Evolutionary conservation across 257 asterid genomes (phyloP).

Genomic region (Solanum sejunctum): DNA sequence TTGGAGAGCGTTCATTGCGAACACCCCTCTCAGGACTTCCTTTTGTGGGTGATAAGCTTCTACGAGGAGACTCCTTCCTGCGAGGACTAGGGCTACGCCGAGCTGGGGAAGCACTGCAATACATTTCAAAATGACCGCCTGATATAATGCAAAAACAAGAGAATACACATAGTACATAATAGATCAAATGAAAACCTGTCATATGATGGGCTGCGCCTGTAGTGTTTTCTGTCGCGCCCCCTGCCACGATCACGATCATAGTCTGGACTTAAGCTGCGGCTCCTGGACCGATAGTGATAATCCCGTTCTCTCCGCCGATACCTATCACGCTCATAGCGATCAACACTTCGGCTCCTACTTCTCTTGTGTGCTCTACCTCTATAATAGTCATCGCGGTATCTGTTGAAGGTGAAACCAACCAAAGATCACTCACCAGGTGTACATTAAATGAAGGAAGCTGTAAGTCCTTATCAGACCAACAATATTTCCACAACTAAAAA

Average conservation of each 20-base stretch:
- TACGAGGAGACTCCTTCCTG: slow-evolving; percentile 6
- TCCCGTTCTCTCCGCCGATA: slow-evolving; percentile 9
- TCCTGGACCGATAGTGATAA: slow-evolving; percentile 14
- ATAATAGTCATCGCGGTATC: slow-evolving; percentile 18
- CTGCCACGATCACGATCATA: slow-evolving; percentile 7
- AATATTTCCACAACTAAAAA: neutral
- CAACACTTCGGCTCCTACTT: slow-evolving; percentile 21
- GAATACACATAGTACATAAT: neutral
- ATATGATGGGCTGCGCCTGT: slow-evolving; percentile 7
- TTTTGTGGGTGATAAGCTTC: slow-evolving; percentile 11
- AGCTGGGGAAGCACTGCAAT: slow-evolving; percentile 10
- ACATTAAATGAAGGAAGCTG: neutral
- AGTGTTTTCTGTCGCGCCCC: slow-evolving; percentile 4
- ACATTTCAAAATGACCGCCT: neutral
- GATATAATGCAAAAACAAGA: neutral
- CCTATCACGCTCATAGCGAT: slow-evolving; percentile 14
- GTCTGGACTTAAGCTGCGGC: slow-evolving; percentile 19
- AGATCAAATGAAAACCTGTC: slow-evolving; percentile 10
- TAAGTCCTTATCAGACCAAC: neutral
- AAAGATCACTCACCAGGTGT: neutral
- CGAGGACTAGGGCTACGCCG: slow-evolving; percentile 8
- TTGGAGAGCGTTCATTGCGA: slow-evolving; percentile 2
- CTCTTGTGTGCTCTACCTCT: slow-evolving; percentile 18
- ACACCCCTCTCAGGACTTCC: slow-evolving; percentile 5
- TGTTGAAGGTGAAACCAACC: neutral